phyloP scores from a whole-genome alignment of 345 rosid species.

The Aurinia saxatilis region DNA sequence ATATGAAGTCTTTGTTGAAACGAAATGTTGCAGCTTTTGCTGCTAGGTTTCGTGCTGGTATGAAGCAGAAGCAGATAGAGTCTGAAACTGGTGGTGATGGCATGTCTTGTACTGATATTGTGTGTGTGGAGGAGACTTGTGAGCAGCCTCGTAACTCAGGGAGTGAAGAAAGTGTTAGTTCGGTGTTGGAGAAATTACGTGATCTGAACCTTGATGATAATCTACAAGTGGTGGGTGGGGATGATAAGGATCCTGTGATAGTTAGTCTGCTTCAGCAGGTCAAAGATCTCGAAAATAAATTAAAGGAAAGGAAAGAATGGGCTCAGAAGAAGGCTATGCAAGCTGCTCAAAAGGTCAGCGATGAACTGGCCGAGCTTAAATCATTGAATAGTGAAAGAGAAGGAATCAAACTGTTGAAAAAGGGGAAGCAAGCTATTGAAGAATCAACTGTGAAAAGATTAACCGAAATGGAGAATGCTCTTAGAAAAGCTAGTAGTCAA shows the following conservation, averaged over 20 bases:
- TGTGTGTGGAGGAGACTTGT: conserved; percentile 34
- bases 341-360: conserved; percentile 80
- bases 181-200: conserved; percentile 50
- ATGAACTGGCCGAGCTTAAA: conserved; percentile 73
- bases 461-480: conserved; percentile 66
- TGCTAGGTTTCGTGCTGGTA: conserved; percentile 71
- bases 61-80: conserved; percentile 41
- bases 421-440: conserved; percentile 76
- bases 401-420: conserved; percentile 65
- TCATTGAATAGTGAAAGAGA: conserved; percentile 69
- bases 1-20: conserved; percentile 75
- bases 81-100: conserved; percentile 29
- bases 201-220: conserved; percentile 75
- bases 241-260: conserved; percentile 67
- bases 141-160: conserved; percentile 37
- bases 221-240: conserved; percentile 46
- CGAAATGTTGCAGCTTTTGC: conserved; percentile 83
- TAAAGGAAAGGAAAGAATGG: conserved; percentile 87
- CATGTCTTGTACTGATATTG: conserved; percentile 14
- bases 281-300: conserved; percentile 66
- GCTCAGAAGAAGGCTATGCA: conserved; percentile 93
- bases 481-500: conserved; percentile 66
- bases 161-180: conserved; percentile 45
- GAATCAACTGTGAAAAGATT: conserved; percentile 72
- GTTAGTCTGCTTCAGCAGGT: conserved; percentile 53